Conservation (phyloP, 148 eudicot genomes). For the Talinum fruticosum region DNA sequence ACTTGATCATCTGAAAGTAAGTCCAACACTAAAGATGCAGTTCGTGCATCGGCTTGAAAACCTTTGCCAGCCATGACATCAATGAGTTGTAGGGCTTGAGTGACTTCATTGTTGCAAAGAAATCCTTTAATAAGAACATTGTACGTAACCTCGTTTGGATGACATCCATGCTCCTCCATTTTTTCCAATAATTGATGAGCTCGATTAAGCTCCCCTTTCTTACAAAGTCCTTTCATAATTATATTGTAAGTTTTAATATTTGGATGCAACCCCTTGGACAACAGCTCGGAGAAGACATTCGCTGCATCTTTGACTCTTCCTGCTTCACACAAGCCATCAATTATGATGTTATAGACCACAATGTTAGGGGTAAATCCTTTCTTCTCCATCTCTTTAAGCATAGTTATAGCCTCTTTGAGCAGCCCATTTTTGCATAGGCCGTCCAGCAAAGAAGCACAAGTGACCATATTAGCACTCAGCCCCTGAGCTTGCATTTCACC, state of each 20-base stretch:
- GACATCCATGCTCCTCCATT: constrained; percentile 3
- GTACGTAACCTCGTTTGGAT: neutral
- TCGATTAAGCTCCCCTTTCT: neutral
- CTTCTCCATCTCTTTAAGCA: neutral
- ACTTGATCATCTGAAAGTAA: neutral
- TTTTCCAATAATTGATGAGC: neutral
- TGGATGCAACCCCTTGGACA: neutral
- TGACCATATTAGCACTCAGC: too few relatives aligned
- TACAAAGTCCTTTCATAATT: constrained; percentile 7
- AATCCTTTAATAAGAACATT: neutral
- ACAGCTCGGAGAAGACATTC: neutral
- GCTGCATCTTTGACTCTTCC: constrained; percentile 1
- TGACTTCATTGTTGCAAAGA: neutral
- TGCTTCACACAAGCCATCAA: constrained; percentile 18
- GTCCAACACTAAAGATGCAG: neutral
- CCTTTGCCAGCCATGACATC: neutral
- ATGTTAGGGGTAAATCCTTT: constrained; percentile 5
- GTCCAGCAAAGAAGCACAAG: too few relatives aligned
- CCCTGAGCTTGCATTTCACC: constrained; percentile 3
- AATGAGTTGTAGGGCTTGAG: neutral
- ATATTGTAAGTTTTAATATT: neutral
- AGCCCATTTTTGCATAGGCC: neutral
- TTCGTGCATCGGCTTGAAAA: neutral
- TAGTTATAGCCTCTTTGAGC: neutral
- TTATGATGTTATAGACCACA: neutral